Evolutionary conservation across 148 eudicot genomes (phyloP).

Genomic region (Chenopodium berlandieri): DNA sequence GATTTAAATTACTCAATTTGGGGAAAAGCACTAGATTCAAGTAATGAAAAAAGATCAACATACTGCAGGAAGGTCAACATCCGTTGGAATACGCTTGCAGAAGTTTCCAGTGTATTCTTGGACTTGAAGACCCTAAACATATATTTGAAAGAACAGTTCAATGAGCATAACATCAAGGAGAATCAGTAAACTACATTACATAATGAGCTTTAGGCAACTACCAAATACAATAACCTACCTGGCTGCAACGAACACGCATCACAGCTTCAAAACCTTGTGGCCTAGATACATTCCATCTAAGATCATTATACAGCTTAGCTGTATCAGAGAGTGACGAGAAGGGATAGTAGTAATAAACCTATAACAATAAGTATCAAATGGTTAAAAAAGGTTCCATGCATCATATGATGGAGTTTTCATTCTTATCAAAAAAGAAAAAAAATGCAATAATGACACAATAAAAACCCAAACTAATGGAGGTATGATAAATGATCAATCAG

Average conservation of each 20-base stretch:
- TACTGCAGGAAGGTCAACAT: conserved; percentile 96
- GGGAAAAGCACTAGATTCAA: neutral
- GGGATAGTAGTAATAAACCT: conserved; percentile 94
- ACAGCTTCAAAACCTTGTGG: conserved; percentile 99
- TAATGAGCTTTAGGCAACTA: neutral
- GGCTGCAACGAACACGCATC: conserved; percentile 98
- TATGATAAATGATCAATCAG: neutral
- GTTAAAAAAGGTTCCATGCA: neutral
- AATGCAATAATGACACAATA: neutral
- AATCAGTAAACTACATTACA: neutral
- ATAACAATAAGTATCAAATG: conserved; percentile 16
- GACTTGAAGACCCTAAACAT: conserved; percentile 76
- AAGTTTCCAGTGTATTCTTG: conserved; percentile 95
- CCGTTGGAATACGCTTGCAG: conserved; percentile 97
- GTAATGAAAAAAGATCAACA: conserved; percentile 26
- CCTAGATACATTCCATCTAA: conserved; percentile 96
- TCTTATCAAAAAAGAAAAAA: too few species aligned
- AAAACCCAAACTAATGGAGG: neutral
- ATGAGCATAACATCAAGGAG: neutral
- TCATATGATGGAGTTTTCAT: neutral
- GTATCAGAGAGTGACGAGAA: conserved; percentile 91
- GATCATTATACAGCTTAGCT: conserved; percentile 96
- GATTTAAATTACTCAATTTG: neutral
- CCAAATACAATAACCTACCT: conserved; percentile 39
- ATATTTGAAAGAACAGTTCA: neutral